Conservation (phyloP, 1,284 basidiomycete genomes). For the Ganoderma meredithae region DNA sequence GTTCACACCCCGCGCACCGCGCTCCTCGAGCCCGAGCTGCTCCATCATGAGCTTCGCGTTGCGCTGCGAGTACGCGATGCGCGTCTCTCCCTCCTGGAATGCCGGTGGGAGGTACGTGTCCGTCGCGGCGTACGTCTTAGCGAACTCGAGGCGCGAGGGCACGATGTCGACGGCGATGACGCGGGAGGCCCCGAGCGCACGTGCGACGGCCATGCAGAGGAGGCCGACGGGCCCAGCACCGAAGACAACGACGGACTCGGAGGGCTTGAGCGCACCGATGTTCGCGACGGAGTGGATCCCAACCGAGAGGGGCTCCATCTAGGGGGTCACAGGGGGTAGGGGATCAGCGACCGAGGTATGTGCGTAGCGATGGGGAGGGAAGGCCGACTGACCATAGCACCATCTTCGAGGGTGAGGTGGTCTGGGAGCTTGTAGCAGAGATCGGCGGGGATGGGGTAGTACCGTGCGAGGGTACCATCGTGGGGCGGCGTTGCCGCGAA, state of each 20-base stretch:
- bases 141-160: conserved; percentile 84
- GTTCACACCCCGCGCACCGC: conserved; percentile 68
- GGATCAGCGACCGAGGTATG: background rate
- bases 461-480: conserved; percentile 87
- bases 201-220: conserved; percentile 92
- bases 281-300: conserved; percentile 89
- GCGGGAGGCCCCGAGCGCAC: conserved; percentile 84
- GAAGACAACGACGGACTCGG: conserved; percentile 82
- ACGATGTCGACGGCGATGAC: conserved; percentile 91
- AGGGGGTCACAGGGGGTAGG: conserved; percentile 4
- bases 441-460: conserved; percentile 80
- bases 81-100: conserved; percentile 69
- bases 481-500: conserved; percentile 92
- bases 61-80: conserved; percentile 71
- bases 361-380: background rate
- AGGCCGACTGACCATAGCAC: conserved; percentile 70
- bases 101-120: conserved; percentile 78
- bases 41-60: conserved; percentile 69
- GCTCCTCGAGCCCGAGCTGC: conserved; percentile 64
- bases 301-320: conserved; percentile 96
- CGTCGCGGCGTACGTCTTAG: conserved; percentile 88
- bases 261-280: conserved; percentile 76
- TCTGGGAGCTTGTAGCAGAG: conserved; percentile 79
- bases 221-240: conserved; percentile 94
- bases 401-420: conserved; percentile 81